Conservation (phyloP, 2,329 filamentous ascomycete species). For the Claviceps sp. region DNA sequence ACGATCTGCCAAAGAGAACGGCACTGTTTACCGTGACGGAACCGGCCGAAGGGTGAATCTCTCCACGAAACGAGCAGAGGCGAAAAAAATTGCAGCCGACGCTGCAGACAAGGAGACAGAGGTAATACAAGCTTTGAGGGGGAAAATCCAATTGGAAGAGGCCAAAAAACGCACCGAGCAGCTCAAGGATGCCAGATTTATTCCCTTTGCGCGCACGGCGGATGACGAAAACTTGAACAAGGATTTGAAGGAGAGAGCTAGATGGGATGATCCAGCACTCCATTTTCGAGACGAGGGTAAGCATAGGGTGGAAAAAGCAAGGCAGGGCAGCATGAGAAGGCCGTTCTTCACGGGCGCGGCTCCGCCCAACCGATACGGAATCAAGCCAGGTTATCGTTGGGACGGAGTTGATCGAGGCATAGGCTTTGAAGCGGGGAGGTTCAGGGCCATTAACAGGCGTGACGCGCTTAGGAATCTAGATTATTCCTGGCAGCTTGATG, state of each 20-base stretch:
- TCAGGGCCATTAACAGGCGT: slow-evolving; percentile 70
- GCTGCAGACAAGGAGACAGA: slow-evolving; percentile 59
- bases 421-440: slow-evolving; percentile 87
- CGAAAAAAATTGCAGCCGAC: slow-evolving; percentile 49
- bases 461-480: slow-evolving; percentile 67
- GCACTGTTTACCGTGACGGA: slow-evolving; percentile 92
- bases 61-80: slow-evolving; percentile 77
- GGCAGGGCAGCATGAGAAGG: slow-evolving; percentile 25
- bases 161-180: slow-evolving; percentile 50
- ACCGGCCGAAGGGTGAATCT: slow-evolving; percentile 90
- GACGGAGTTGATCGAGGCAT: slow-evolving; percentile 91
- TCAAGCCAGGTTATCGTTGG: slow-evolving; percentile 85
- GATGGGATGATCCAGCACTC: slow-evolving; percentile 93
- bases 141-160: slow-evolving; percentile 69
- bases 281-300: slow-evolving; percentile 52
- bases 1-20: slow-evolving; percentile 41
- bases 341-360: slow-evolving; percentile 68
- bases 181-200: slow-evolving; percentile 67
- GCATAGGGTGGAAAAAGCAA: slow-evolving; percentile 18
- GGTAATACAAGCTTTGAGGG: slow-evolving; percentile 59
- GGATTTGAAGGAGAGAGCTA: slow-evolving; percentile 58
- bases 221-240: slow-evolving; percentile 81
- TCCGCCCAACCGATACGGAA: slow-evolving; percentile 86
- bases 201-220: slow-evolving; percentile 65
- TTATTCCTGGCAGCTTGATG: slow-evolving; percentile 96